Base-by-base conservation (phyloP, 148 eudicot genomes). In the Polygonum aviculare region DNA sequence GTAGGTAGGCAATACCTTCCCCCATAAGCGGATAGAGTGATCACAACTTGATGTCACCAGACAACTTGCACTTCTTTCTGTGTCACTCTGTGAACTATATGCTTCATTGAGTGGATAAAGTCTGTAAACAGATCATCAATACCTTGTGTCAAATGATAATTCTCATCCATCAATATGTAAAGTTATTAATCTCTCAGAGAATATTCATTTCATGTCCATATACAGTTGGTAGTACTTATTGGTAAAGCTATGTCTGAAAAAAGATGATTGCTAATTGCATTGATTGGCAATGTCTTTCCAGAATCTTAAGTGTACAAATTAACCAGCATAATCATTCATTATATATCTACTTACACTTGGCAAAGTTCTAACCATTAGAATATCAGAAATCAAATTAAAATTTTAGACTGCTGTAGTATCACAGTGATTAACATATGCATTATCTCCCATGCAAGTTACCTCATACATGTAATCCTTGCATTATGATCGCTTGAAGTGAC, bases 381-480 rank as follows among this genome's bases (percentile, higher is more conserved):
- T 18, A 18, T 52, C 22, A n/a, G 59, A 52, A 52, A 52, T 3
- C 2, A 52, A 49, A 10, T 18, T 26, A 9, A 60, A 38, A 60
- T 16, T 26, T 26, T 2, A 60, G 69, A 60, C 38, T 26, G 69
- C 7, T 60, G 16, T 9, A 26, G 33, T 26, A 57, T 10, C 38
- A 36, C 38, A 31, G 38, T 8, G 69, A 60, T 31, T 60, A 60
- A 60, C 33, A 60, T 60, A 21, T 57, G 63, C 31, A 5, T 11
- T 0, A 60, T 26, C 69, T 60, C 31, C 38, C 70, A 73, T 76
- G 54, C 54, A 81, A 73, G 85, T 76, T 80, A 92, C 97, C 94
- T 85, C 90, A 90, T 87, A 79, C 90, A 90, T 39, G 94, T 92
- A 76, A 92, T 81, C 80, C 85, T 88, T 69, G 94, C 91, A 74